phyloP scores from a whole-genome alignment of 2,329 filamentous ascomycete species.

The Purpureocillium lavendulum region DNA sequence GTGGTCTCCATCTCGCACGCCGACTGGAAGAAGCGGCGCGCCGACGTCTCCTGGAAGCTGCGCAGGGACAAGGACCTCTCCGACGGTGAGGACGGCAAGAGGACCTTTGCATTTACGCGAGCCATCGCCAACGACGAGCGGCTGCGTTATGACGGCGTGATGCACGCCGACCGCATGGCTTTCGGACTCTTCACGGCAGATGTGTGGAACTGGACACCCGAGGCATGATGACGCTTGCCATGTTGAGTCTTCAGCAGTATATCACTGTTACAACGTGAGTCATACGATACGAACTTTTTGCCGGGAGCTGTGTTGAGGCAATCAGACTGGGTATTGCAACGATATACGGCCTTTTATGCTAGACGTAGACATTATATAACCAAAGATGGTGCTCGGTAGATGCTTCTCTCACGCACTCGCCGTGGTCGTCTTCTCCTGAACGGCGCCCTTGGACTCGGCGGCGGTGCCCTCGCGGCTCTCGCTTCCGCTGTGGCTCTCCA shows the following conservation, averaged over 20 bases:
- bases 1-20: constrained; percentile 33
- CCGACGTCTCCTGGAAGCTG: constrained; percentile 30
- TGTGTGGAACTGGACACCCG: constrained; percentile 53
- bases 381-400: no score
- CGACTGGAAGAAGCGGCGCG: constrained; percentile 36
- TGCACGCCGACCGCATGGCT: constrained; percentile 43
- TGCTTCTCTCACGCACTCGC: constrained; percentile 5
- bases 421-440: constrained; percentile 18
- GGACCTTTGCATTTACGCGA: constrained; percentile 41
- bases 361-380: no score
- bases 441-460: constrained; percentile 12
- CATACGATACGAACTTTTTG: no score
- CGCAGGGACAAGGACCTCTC: constrained; percentile 9
- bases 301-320: no score
- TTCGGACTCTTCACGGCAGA: constrained; percentile 46
- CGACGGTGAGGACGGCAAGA: constrained; percentile 5
- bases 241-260: no score
- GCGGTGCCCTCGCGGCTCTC: constrained; percentile 16
- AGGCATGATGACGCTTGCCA: constrained; percentile 27
- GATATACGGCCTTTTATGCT: no score
- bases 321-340: no score
- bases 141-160: constrained; percentile 36
- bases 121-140: constrained; percentile 40
- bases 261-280: no score
- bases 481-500: constrained; percentile 12